phyloP scores from a whole-genome alignment of 176 grass and related monocot species.

The Themeda triandra region DNA sequence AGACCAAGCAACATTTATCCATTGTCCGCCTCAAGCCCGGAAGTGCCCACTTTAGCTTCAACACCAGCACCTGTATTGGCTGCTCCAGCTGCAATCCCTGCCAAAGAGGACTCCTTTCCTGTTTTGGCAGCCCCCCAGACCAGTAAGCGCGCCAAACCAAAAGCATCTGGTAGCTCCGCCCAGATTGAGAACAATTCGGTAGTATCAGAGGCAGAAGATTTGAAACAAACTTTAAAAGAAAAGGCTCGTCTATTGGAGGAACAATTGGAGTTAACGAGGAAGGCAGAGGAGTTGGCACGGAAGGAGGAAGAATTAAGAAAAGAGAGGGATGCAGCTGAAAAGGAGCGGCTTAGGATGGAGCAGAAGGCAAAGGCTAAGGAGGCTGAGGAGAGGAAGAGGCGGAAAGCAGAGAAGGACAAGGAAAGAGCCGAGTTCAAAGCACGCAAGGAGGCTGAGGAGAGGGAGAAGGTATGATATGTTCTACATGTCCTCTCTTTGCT shows the following conservation, averaged over 20 bases:
- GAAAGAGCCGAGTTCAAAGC: slow-evolving; percentile 69
- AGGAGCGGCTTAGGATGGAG: slow-evolving; percentile 55
- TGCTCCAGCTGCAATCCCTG: slow-evolving; percentile 11
- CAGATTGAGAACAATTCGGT: slow-evolving; percentile 12
- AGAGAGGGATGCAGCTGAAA: slow-evolving; percentile 60
- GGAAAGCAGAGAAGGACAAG: slow-evolving; percentile 60
- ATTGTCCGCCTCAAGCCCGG: slow-evolving; percentile 12
- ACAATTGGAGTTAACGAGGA: slow-evolving; percentile 38
- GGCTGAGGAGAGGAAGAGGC: slow-evolving; percentile 85
- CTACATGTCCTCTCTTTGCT: slow-evolving; percentile 11
- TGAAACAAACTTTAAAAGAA: slow-evolving; percentile 42
- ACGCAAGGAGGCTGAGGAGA: slow-evolving; percentile 70
- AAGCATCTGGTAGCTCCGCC: slow-evolving; percentile 31
- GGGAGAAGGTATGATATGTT: slow-evolving; percentile 53
- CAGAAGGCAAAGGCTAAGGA: slow-evolving; percentile 88
- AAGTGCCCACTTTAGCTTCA: not conserved
- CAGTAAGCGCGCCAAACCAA: slow-evolving; percentile 43
- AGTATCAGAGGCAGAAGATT: slow-evolving; percentile 26
- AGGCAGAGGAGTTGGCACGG: slow-evolving; percentile 40
- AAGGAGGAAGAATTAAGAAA: slow-evolving; percentile 52
- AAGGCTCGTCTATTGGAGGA: slow-evolving; percentile 34
- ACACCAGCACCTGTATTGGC: slow-evolving; percentile 30
- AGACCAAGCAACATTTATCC: slow-evolving; percentile 38
- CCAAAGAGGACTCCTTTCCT: slow-evolving; percentile 47
- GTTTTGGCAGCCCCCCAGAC: slow-evolving; percentile 29